These are phyloP conservation scores for Alternaria sp. DNA, from an alignment of 2,329 filamentous ascomycete genomes.

Conservation along the genomic window DNA sequence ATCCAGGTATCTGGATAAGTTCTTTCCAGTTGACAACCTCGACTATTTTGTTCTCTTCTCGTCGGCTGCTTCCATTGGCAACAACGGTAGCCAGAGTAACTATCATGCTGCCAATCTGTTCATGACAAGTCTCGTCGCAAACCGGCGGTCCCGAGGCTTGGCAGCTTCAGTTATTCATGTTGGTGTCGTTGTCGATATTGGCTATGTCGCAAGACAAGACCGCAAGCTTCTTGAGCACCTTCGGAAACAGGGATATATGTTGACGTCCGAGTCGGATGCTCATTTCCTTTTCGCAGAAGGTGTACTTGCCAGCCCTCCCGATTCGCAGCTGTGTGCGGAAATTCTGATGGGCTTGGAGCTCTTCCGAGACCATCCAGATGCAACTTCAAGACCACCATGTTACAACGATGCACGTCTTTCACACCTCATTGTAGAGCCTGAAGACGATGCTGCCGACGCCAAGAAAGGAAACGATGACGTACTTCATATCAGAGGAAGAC, in stretches of 20 bases:
- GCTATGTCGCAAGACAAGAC: slow-evolving; percentile 41
- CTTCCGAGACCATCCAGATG: too few relatives aligned
- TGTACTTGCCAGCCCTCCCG: too few relatives aligned
- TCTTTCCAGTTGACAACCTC: slow-evolving; percentile 16
- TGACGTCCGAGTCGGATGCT: neutral
- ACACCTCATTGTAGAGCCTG: too few relatives aligned
- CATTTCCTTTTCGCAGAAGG: neutral
- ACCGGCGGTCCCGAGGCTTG: slow-evolving; percentile 14
- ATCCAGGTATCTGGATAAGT: slow-evolving; percentile 19
- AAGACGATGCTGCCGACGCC: too few relatives aligned
- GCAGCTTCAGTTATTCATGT: slow-evolving; percentile 11
- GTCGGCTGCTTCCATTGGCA: slow-evolving; percentile 11
- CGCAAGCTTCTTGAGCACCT: too few relatives aligned
- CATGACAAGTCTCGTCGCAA: slow-evolving; percentile 52
- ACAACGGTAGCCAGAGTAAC: slow-evolving; percentile 22
- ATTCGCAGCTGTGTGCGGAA: too few relatives aligned
- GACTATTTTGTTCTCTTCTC: slow-evolving; percentile 36
- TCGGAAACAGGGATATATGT: too few relatives aligned
- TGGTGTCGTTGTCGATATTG: slow-evolving; percentile 45
- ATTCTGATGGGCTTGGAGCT: neutral
- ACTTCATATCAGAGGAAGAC: too few relatives aligned
- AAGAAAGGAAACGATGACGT: too few relatives aligned
- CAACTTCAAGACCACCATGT: too few relatives aligned
- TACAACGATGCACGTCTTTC: too few relatives aligned
- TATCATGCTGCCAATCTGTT: slow-evolving; percentile 42